Evolutionary conservation across 257 asterid genomes (phyloP), one percentile per base, ranked within the genome.

Genomic region (Cordia subcordata): DNA sequence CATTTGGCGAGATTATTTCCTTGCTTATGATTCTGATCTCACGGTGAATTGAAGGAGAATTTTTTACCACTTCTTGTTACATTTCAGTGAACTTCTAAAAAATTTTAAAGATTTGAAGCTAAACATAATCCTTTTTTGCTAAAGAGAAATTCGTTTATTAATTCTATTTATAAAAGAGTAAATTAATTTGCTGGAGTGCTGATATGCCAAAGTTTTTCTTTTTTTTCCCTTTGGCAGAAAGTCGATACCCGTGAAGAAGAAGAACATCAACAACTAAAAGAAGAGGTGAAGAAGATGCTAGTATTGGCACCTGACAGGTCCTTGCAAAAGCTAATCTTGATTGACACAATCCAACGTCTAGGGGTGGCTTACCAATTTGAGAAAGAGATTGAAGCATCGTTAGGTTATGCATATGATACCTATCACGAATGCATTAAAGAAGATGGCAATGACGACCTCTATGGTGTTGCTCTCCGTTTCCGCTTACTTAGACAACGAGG

Each of bases 331-430:
- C 38, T 65, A 0, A 51, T 55, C 0, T 18, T 74, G 54, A 68
- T 74, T 0, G 59, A 65, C 13, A 6, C 22, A 0, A 50, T 74
- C 12, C 69, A 69, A 11, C 72, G 72, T 32, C 49, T 74, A 12
- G 79, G 75, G 3, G 59, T 65, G 14, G 32, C 69, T 5, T 74
- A 74, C 22, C 75, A 60, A 55, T 74, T 74, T 11, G 21, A 21
- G n/a, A 46, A 13, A 0, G 72, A 68, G 32, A 74, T 74, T 0
- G 53, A 61, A 4, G 52, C 10, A 17, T 55, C 51, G 3, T 13
- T 64, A 8, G 3, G n/a, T n/a, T n/a, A n/a, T 4, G 14, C 11
- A 33, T 69, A 0, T 55, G 8, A 45, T 33, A 32, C 8, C 2
- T 15, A 18, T 12, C 12, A 13, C 32, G 32, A 49, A 33, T 38